Evolutionary conservation across 1,139 yeast genomes (phyloP), one percentile per base, ranked within the genome.

Genomic region (Nakaseomyces glabratus): DNA sequence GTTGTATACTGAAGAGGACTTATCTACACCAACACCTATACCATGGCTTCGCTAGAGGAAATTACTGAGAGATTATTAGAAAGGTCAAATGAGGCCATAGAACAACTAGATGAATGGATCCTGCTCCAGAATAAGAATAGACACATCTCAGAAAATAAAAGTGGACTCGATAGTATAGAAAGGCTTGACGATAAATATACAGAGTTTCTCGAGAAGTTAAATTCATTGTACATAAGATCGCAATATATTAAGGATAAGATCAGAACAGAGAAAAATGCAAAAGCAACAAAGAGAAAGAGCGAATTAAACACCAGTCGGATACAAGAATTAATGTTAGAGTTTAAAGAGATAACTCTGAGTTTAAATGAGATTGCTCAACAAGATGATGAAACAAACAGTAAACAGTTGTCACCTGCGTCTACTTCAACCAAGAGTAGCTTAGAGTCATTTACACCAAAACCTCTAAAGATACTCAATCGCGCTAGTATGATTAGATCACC

Each of bases 401-500:
- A 22, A 9, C 12, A 22, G n/a, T n/a, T 22, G 6, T 15, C 31
- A 20, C 25, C 24, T n/a, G 23, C 8, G n/a, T 20, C 25, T 6
- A 34, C 56, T 1, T 44, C 49, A n/a, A 41, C 48, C 4, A 36
- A 35, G 8, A 37, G 42, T 23, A 35, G 44, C 33, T 26, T 38
- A 15, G 51, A 36, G 33, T 57, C 49, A 21, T 56, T 44, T 36
- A 52, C 43, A 33, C 53, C 45, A 33, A 54, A 44, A 41, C 60
- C 55, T 24, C 45, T 43, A 38, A 57, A 47, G 41, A 49, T 49
- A 28, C 48, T 41, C 7, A 47, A 47, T 21, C 45, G 50, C 19
- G 42, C 41, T 22, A 39, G 33, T 15, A 28, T 40, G 7, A 23
- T 35, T 14, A 24, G 35, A 19, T 18, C 31, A 10, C 15, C 21